Base-by-base conservation (phyloP, 148 eudicot genomes). In the Polygonum maritimum region DNA sequence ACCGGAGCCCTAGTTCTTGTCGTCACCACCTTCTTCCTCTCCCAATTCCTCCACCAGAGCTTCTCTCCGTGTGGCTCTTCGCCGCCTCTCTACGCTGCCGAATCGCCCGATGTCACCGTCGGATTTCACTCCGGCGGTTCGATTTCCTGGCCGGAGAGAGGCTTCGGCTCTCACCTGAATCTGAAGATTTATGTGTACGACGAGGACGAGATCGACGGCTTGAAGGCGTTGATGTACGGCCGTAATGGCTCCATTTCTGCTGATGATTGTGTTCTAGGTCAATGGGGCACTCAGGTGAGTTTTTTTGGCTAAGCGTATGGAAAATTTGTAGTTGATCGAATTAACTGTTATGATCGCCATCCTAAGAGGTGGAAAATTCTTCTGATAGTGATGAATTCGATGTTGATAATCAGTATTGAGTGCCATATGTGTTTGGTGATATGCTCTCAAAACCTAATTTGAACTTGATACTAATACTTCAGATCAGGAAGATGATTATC, bases 241-340 rank as follows among this genome's bases (percentile, higher is more conserved):
- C 85, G 97, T 19, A 91, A 93, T 51, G 85, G 86, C 0, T 88
- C 78, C 38, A 88, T 93, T 31, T 76, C 89, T 1, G 78, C 87
- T 33, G 86, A 85, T 5, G 58, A 82, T 39, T 93, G 98, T 71
- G 4, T 87, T 14, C 88, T 86, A 79, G 98, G 98, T 63, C 98
- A 93, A 75, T 93, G 98, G 98, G 98, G 92, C 62, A 91, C 97
- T 81, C 98, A 93, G 94, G 98, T 93, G 33, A 73, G 31, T 26
- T 26, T 26, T 7, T 57, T 65, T 26, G 12, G 41, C n/a, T 10
- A 33, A 1, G 49, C 36, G 71, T 71, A 41, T 21, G 12, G 16
- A 33, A 48, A 4, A 51, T 74, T 14, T 18, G 7, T 3, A 18
- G 39, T 1, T 74, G 9, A 38, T 38, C 36, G 72, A 69, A 51